Conservation (phyloP, 2,329 filamentous ascomycete species). For the Arthrobotrys conoides region DNA sequence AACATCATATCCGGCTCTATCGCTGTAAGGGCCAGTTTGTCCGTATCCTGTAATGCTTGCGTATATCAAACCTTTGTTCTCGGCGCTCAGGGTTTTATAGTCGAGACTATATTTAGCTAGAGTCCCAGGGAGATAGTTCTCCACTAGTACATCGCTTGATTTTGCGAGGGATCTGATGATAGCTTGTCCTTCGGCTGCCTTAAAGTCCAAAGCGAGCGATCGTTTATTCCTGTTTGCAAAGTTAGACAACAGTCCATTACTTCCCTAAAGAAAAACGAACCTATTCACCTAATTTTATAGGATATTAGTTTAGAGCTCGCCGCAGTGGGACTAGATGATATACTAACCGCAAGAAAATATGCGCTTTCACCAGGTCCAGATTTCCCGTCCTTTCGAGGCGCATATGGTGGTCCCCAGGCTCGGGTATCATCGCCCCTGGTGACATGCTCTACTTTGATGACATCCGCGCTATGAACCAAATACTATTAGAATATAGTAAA, state of each 20-base stretch:
- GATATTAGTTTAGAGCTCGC: background rate
- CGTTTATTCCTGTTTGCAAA: constrained; percentile 86
- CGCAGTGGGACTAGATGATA: background rate
- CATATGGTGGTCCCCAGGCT: constrained; percentile 96
- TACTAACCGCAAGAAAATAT: constrained; percentile 86
- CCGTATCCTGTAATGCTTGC: constrained; percentile 97
- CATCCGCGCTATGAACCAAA: constrained; percentile 79
- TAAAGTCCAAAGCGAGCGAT: constrained; percentile 90
- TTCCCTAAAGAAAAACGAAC: background rate
- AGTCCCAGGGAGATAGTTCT: constrained; percentile 93
- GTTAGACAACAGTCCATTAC: background rate
- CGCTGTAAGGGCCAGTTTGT: constrained; percentile 90
- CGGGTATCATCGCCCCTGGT: constrained; percentile 91
- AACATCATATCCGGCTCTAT: constrained; percentile 94
- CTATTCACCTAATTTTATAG: constrained; percentile 37
- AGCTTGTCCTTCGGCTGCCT: constrained; percentile 83
- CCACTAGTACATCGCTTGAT: constrained; percentile 91
- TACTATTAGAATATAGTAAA: constrained; percentile 28
- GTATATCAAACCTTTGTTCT: constrained; percentile 91
- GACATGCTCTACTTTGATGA: constrained; percentile 98
- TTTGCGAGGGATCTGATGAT: constrained; percentile 88
- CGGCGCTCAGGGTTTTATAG: constrained; percentile 81
- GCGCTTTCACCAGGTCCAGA: constrained; percentile 88
- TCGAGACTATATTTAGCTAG: constrained; percentile 93
- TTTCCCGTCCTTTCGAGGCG: constrained; percentile 73